Base-by-base conservation (phyloP, 2,329 filamentous ascomycete genomes). In the Neofusicoccum sp. region DNA sequence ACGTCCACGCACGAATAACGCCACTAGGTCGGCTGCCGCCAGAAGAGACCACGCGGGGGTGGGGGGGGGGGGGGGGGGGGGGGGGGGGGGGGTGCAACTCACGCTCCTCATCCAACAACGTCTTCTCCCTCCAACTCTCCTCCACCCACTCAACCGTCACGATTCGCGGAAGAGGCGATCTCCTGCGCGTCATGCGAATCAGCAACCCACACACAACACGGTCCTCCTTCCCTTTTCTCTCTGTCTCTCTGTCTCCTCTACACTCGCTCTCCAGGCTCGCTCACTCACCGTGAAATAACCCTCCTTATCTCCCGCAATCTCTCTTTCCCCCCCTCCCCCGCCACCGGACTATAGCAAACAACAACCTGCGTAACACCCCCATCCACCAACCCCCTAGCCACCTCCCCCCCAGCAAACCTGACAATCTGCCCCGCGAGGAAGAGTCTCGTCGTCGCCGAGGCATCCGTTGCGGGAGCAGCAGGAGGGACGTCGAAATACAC, bases 121-220 rank as follows among this genome's bases (percentile, higher is more conserved):
- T 96, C 66, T 82, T 83, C 73, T 94, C 91, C 64, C 81, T 81
- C 92, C 93, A 97, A 70, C 91, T 91, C 59, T 90, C 87, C 56
- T 88, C 83, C 0, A 97, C 77, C 95, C 95, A 99, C 12, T 81
- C 80, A 8, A 82, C 74, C 0, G 79, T 84, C 2, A 97, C 89
- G 6, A 94, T 77, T 66, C 91, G 82, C 0, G 22, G 22, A 22
- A 22, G 22, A 22, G 22, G 22, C 22, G 22, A 22, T 22, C 22
- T 22, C 22, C 22, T 22, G 22, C 22, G 22, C 22, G 22, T 22
- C 2, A 22, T 2, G 22, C 22, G 2, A 22, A 22, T 22, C 2
- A 22, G 22, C 2, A 22, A 2, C 22, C 22, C 22, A 22, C 22
- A 22, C 22, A 22, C 2, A 22, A 22, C 22, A 22, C 1, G 22